A percentile compares a stretch with the other conserved stretches of the same genome.
Conservation (phyloP, 2,329 filamentous ascomycete genomes). For the Epichloe glyceriae region DNA sequence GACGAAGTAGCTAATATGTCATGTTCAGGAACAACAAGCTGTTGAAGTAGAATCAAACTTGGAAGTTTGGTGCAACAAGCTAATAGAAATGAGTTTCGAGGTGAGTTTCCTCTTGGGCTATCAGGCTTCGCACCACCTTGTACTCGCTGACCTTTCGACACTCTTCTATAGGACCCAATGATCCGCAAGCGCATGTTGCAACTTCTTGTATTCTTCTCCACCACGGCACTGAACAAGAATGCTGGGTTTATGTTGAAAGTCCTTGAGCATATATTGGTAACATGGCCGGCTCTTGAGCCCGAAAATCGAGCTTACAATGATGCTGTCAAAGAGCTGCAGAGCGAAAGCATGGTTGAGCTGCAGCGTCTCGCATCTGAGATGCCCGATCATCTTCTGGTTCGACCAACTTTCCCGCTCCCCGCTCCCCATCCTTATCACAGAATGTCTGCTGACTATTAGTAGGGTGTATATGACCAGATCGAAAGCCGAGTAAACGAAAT, state of each 20-base stretch:
- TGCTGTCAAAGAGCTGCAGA: slow-evolving; percentile 78
- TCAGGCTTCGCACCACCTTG: neutral
- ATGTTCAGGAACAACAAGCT: slow-evolving; percentile 33
- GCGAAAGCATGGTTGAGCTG: slow-evolving; percentile 72
- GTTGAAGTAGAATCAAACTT: slow-evolving; percentile 48
- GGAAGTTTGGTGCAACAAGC: slow-evolving; percentile 58
- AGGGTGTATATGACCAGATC: slow-evolving; percentile 77
- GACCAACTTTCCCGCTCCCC: slow-evolving; percentile 8
- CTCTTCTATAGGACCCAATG: slow-evolving; percentile 50
- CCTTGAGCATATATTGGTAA: slow-evolving; percentile 80
- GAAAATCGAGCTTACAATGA: slow-evolving; percentile 68
- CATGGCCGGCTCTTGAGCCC: slow-evolving; percentile 60
- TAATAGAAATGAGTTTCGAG: slow-evolving; percentile 61
- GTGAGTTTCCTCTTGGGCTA: slow-evolving; percentile 15
- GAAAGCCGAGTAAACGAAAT: slow-evolving; percentile 74
- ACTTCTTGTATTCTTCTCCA: slow-evolving; percentile 73
- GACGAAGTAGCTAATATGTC: neutral
- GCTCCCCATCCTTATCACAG: neutral
- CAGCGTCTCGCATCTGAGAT: slow-evolving; percentile 83
- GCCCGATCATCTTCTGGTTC: slow-evolving; percentile 72
- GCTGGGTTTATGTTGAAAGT: slow-evolving; percentile 76
- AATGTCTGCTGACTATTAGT: neutral
- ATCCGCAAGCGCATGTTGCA: slow-evolving; percentile 73
- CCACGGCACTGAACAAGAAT: slow-evolving; percentile 64
- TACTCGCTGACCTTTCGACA: neutral